A percentile compares a stretch with the other conserved stretches of the same genome.
Conservation (phyloP, 305 asterid genomes). For the Fraxinus platypoda region DNA sequence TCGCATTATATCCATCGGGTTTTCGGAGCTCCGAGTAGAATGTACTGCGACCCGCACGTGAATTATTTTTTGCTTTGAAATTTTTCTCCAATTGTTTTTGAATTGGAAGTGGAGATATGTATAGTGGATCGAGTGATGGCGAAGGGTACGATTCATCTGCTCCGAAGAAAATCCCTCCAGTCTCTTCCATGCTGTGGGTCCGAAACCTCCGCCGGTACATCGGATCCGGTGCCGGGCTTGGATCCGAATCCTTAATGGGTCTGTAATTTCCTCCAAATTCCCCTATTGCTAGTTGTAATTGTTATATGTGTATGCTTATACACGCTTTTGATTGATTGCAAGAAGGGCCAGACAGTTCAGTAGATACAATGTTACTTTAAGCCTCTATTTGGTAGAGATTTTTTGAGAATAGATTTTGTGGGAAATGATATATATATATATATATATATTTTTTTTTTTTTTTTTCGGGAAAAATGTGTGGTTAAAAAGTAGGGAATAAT, state of each 20-base stretch:
- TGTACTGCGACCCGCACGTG: not conserved
- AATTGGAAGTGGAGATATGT: conserved; percentile 37
- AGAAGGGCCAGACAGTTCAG: not conserved
- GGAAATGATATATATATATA: too few relatives aligned
- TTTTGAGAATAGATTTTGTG: not conserved
- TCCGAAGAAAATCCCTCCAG: conserved; percentile 74
- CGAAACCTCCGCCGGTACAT: conserved; percentile 94
- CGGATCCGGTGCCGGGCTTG: conserved; percentile 96
- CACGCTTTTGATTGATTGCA: not conserved
- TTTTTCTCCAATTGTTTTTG: not conserved
- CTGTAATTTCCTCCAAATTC: not conserved
- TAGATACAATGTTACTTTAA: not conserved
- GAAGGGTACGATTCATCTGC: conserved; percentile 51
- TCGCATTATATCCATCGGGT: not conserved
- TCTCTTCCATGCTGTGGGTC: conserved; percentile 97
- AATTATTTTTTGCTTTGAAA: not conserved
- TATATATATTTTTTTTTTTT: too few relatives aligned
- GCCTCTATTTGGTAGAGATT: not conserved
- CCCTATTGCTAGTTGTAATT: not conserved
- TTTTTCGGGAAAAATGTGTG: not conserved
- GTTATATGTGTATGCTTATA: not conserved
- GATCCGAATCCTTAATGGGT: conserved; percentile 99
- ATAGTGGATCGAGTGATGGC: conserved; percentile 76
- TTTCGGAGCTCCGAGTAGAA: not conserved
- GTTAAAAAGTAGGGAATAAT: not conserved